These are phyloP conservation scores for Veloboletus limbatus DNA, from an alignment of 1,284 basidiomycete species.

Conservation along the genomic window DNA sequence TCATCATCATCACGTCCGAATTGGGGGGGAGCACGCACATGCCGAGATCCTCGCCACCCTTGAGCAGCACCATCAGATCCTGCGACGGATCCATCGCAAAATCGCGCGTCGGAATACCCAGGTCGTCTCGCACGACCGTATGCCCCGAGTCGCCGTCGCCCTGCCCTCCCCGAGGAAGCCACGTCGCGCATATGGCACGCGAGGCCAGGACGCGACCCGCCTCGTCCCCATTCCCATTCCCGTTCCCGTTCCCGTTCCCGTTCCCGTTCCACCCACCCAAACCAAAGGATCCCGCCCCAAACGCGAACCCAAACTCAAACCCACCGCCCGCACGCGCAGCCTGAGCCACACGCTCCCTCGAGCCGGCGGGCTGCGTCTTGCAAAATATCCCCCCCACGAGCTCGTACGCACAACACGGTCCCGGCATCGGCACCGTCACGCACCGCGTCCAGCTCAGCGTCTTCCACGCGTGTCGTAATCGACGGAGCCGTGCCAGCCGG, in stretches of 20 bases:
- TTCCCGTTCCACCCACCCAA: background rate
- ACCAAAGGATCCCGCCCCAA: too few species aligned
- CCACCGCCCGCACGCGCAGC: too few species aligned
- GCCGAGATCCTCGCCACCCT: conserved; percentile 26
- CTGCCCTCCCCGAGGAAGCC: conserved; percentile 35
- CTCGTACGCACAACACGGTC: conserved; percentile 52
- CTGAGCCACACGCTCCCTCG: too few species aligned
- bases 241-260: background rate
- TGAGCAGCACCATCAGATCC: conserved; percentile 51
- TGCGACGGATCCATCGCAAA: conserved; percentile 66
- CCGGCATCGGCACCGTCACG: conserved; percentile 35
- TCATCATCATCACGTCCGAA: too few species aligned
- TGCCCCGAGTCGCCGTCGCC: conserved; percentile 17
- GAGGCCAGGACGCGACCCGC: conserved; percentile 9
- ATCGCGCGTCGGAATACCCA: conserved; percentile 47
- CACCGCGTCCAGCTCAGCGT: conserved; percentile 37
- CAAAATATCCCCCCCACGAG: conserved; percentile 56
- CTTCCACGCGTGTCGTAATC: conserved; percentile 42
- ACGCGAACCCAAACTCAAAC: too few species aligned
- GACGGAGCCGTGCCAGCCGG: conserved; percentile 39
- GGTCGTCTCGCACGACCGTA: conserved; percentile 34
- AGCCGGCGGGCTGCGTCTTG: conserved; percentile 38
- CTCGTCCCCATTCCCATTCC: background rate
- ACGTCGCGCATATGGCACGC: conserved; percentile 37
- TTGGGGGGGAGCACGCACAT: conserved; percentile 7